These are phyloP conservation scores for Beauveria asiatica DNA, from an alignment of 2,329 filamentous ascomycete species.

Conservation along the genomic window DNA sequence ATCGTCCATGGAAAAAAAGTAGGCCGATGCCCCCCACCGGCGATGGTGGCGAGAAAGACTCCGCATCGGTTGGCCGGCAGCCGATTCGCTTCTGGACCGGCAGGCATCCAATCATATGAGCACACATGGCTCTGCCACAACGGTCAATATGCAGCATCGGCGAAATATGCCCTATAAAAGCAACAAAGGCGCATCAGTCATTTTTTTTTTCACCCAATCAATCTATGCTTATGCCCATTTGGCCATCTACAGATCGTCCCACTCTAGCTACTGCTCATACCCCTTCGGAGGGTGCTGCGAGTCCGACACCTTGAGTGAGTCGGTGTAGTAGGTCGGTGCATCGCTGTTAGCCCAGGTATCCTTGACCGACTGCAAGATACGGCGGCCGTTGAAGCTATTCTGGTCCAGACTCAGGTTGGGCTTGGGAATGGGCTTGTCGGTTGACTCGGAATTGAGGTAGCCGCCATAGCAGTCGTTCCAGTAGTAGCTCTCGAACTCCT, in stretches of 20 bases:
- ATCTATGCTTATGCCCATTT: too few relatives aligned
- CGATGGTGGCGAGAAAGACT: background rate
- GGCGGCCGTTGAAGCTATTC: constrained; percentile 23
- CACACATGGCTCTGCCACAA: background rate
- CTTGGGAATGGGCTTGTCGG: constrained; percentile 26
- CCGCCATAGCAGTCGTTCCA: constrained; percentile 49
- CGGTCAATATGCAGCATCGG: background rate
- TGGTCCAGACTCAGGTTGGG: constrained; percentile 29
- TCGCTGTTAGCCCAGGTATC: constrained; percentile 28
- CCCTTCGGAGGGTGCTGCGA: constrained; percentile 34
- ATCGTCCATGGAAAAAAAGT: background rate
- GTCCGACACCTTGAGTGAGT: constrained; percentile 31
- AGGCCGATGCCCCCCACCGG: background rate
- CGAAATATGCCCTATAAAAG: background rate
- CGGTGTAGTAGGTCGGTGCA: constrained; percentile 34
- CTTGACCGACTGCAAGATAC: constrained; percentile 29
- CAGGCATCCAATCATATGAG: background rate
- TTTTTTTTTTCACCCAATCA: background rate
- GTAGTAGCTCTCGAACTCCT: constrained; percentile 32
- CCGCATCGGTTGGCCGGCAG: background rate
- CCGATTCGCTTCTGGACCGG: background rate
- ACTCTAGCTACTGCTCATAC: constrained; percentile 19
- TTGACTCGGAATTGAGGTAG: constrained; percentile 29
- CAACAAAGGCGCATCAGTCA: background rate
- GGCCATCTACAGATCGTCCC: too few relatives aligned